A percentile compares a stretch with the other conserved stretches of the same genome.
phyloP scores from a whole-genome alignment of 1,139 yeast species.

The Entelexis paramagnoliae region DNA sequence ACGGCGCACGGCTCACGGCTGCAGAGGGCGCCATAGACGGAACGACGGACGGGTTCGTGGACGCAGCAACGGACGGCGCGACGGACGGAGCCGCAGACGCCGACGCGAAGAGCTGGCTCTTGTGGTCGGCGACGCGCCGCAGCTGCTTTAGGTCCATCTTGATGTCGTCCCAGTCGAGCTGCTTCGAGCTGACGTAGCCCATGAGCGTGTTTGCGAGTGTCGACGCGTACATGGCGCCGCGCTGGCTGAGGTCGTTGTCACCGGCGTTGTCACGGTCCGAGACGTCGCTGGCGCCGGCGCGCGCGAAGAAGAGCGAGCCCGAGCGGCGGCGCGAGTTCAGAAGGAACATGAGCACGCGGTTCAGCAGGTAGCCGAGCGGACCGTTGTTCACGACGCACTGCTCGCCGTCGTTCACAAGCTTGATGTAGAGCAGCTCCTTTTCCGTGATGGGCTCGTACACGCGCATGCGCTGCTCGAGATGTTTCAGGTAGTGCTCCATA shows the following conservation, averaged over 20 bases:
- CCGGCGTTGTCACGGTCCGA: constrained; percentile 29
- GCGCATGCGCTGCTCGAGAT: constrained; percentile 38
- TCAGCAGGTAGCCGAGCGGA: constrained; percentile 75
- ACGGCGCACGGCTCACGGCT: constrained; percentile 10
- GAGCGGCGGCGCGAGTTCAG: constrained; percentile 78
- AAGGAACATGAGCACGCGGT: constrained; percentile 78
- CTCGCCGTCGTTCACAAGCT: constrained; percentile 84
- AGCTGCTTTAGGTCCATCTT: constrained; percentile 18
- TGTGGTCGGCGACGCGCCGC: constrained; percentile 20
- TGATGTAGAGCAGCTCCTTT: constrained; percentile 55
- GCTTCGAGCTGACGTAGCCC: constrained; percentile 31
- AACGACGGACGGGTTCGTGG: neutral
- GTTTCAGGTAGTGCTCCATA: constrained; percentile 36
- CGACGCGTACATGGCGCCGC: constrained; percentile 34
- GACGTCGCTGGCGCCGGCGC: constrained; percentile 37
- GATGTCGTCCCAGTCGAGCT: constrained; percentile 19
- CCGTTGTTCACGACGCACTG: constrained; percentile 69
- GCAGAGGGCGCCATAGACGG: constrained; percentile 7
- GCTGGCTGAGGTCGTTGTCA: constrained; percentile 33
- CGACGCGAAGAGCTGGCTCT: constrained; percentile 17
- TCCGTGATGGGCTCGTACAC: constrained; percentile 41
- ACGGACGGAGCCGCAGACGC: constrained; percentile 16
- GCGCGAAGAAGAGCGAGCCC: constrained; percentile 80
- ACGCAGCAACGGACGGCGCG: constrained; percentile 5
- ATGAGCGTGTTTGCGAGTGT: constrained; percentile 36